Conservation (phyloP, 805 yeast species). For the Yarrowia sp. region DNA sequence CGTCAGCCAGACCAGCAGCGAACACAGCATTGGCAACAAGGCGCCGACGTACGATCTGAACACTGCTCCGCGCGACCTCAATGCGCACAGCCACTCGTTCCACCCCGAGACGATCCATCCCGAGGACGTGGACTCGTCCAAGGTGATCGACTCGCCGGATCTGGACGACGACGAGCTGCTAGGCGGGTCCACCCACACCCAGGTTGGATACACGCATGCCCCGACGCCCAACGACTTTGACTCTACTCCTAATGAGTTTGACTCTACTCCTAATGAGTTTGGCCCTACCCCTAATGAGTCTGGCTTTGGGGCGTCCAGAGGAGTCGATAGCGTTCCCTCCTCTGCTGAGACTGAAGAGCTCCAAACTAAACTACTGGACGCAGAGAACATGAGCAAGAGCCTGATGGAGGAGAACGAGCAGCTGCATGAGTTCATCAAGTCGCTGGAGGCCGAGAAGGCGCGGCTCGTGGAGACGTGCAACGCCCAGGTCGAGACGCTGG, state of each 20-base stretch:
- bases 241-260: too few species aligned
- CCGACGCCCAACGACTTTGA: conserved; percentile 8
- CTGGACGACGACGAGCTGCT: conserved; percentile 19
- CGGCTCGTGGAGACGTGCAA: background rate
- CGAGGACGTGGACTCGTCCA: background rate
- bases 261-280: too few species aligned
- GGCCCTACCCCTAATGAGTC: too few species aligned
- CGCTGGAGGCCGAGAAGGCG: conserved; percentile 26
- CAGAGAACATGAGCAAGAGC: conserved; percentile 33
- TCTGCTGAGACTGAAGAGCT: conserved; percentile 28
- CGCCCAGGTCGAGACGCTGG: conserved; percentile 7
- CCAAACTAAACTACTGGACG: conserved; percentile 34
- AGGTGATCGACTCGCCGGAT: conserved; percentile 16
- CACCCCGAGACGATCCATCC: conserved; percentile 2
- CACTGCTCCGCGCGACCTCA: background rate
- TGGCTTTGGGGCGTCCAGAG: background rate
- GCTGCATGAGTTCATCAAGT: conserved; percentile 35
- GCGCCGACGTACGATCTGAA: background rate
- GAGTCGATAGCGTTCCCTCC: background rate
- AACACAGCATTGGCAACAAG: background rate
- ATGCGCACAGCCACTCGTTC: conserved; percentile 11
- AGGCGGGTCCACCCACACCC: background rate
- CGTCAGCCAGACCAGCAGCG: conserved; percentile 3
- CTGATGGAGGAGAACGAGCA: conserved; percentile 36
- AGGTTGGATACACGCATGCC: conserved; percentile 2